phyloP scores from a whole-genome alignment of 208 protist species.

The Sergeia podlipaevii region DNA sequence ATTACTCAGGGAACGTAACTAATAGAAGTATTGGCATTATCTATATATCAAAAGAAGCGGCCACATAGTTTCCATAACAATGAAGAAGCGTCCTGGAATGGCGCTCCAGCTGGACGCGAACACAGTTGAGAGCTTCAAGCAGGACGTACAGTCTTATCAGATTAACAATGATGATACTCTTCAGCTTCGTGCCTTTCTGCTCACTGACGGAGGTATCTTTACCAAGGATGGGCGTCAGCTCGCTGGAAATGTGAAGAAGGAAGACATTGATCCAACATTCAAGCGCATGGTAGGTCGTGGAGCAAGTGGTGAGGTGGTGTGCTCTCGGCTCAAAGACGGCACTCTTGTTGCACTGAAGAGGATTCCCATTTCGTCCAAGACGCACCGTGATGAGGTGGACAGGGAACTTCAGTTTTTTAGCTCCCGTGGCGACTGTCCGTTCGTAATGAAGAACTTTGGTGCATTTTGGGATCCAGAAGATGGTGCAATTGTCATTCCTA shows the following conservation, averaged over 20 bases:
- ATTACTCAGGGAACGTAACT: too few species aligned
- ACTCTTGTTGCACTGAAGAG: constrained; percentile 77
- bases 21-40: too few species aligned
- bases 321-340: constrained; percentile 65
- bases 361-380: constrained; percentile 86
- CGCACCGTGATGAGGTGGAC: constrained; percentile 84
- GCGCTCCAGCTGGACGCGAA: constrained; percentile 54
- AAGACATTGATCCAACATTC: constrained; percentile 66
- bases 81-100: constrained; percentile 54
- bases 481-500: constrained; percentile 80
- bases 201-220: constrained; percentile 80
- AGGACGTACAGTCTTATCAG: constrained; percentile 81
- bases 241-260: constrained; percentile 67
- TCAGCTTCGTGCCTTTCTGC: constrained; percentile 80
- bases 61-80: too few species aligned
- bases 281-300: constrained; percentile 70
- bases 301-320: constrained; percentile 73
- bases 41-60: too few species aligned
- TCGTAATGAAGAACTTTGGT: constrained; percentile 88
- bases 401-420: constrained; percentile 84
- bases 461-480: constrained; percentile 86
- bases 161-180: constrained; percentile 87
- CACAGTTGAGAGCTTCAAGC: constrained; percentile 58
- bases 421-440: constrained; percentile 59
- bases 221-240: constrained; percentile 79